These are phyloP conservation scores for Cryoendolithus antarcticus DNA, from an alignment of 2,329 filamentous ascomycete genomes.

Conservation along the genomic window DNA sequence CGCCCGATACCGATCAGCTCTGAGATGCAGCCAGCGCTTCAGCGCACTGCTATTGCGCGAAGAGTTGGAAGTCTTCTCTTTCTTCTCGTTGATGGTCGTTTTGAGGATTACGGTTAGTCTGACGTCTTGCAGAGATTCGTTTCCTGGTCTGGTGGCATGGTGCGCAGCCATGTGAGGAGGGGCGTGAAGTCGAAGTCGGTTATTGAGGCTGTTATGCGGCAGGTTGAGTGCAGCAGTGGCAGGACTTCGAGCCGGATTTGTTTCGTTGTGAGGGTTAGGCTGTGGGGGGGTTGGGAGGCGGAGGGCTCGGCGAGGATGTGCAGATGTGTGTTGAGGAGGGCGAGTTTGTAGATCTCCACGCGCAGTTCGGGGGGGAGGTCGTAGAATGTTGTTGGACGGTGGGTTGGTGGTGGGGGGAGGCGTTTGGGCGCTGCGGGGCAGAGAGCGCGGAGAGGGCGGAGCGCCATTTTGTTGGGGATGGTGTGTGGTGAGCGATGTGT, in stretches of 20 bases:
- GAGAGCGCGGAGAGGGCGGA: conserved; percentile 1
- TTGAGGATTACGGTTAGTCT: conserved; percentile 15
- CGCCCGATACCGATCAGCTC: conserved; percentile 15
- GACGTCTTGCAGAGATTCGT: conserved; percentile 17
- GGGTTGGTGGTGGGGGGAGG: neutral
- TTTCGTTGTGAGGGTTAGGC: conserved; percentile 14
- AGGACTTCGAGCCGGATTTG: conserved; percentile 21
- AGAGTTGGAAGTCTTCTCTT: conserved; percentile 7
- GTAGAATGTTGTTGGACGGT: conserved; percentile 11
- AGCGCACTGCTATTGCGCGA: conserved; percentile 10
- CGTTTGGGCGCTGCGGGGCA: conserved; percentile 2
- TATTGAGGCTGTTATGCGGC: conserved; percentile 17
- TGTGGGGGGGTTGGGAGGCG: conserved; percentile 14
- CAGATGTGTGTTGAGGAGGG: conserved; percentile 17
- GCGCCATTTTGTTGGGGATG: no score
- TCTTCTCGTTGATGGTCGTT: conserved; percentile 9
- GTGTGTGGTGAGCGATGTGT: no score
- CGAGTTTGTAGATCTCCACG: conserved; percentile 21
- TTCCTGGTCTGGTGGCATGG: conserved; percentile 18
- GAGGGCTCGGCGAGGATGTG: conserved; percentile 16
- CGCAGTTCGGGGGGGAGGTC: conserved; percentile 22
- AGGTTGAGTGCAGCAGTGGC: conserved; percentile 19
- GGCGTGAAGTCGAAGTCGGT: conserved; percentile 22
- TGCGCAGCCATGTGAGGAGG: conserved; percentile 17
- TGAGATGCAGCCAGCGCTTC: conserved; percentile 17